Evolutionary conservation across 2,329 filamentous ascomycete species (phyloP), one percentile per base, ranked within the genome.

Genomic region (Phyllosticta capitalensis): DNA sequence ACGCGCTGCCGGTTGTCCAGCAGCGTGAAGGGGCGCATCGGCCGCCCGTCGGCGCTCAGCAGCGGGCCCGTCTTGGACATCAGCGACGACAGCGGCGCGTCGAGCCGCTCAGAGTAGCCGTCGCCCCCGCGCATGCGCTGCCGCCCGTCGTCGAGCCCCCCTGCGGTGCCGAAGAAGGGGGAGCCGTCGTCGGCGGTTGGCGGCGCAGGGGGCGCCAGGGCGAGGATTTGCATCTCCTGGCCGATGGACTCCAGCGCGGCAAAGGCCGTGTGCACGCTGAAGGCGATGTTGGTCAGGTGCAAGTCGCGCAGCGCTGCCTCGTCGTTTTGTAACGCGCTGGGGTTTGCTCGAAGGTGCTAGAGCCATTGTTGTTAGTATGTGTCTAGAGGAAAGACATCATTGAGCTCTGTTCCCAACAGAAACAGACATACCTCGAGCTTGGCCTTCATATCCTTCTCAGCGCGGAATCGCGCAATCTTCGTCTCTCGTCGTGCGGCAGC

Each of bases 11-110:
- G 83, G 64, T 81, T 87, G 61, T 87, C 86, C 4, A 95, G 79
- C 21, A 99, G 79, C 1, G 91, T 96, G 68, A 99, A 97, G 0
- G 92, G 92, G 66, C 92, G 85, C 65, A 97, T 78, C 14, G 94
- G 94, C 70, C 90, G 94, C 52, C 94, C 94, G 60, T 86, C 81
- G 62, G 79, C 81, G 63, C 85, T 89, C 22, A 99, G 79, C 20
- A 97, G 78, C 0, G 92, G 90, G 0, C 90, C 89, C 12, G 76
- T 74, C 22, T 55, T 26, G 14, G 45, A 22, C 20, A 45, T 12
- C 71, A 58, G 81, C 79, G 38, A 77, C 77, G 49, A 86, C 9
- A 59, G 52, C 69, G 6, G 83, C 80, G 52, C 77, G 74, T 97
- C 92, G 1, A 97, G 78, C 1, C 87, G 84, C 20, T 92, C 87